Evolutionary conservation across 495 filamentous ascomycete species (phyloP).

Genomic region (Aspergillus avenaceus): DNA sequence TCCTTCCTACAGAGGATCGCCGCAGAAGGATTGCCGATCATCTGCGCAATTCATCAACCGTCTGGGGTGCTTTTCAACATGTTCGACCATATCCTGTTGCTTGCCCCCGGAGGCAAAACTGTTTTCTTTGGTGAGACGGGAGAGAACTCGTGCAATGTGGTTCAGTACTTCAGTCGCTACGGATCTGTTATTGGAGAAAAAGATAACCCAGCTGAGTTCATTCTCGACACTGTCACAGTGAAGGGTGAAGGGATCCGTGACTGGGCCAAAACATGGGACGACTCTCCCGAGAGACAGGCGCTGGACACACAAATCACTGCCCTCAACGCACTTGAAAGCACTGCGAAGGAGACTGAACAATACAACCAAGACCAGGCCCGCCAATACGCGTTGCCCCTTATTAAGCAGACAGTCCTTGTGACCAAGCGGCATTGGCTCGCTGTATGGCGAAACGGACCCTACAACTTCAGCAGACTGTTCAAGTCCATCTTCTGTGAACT

Average conservation of each 20-base stretch:
- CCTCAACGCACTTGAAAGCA: conserved; percentile 40
- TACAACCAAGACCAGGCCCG: conserved; percentile 34
- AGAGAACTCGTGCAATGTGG: conserved; percentile 61
- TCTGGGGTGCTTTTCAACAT: conserved; percentile 85
- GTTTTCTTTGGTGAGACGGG: conserved; percentile 89
- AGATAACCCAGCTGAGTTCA: conserved; percentile 86
- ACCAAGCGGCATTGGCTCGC: conserved; percentile 51
- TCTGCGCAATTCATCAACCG: conserved; percentile 92
- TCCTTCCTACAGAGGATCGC: conserved; percentile 75
- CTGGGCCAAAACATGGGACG: conserved; percentile 73
- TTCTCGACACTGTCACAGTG: conserved; percentile 69
- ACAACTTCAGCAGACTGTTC: no score
- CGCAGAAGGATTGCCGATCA: conserved; percentile 78
- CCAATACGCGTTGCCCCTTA: conserved; percentile 53
- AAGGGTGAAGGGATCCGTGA: conserved; percentile 67
- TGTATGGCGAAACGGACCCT: no score
- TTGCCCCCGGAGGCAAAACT: conserved; percentile 72
- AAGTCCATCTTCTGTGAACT: conserved; percentile 52
- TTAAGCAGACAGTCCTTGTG: conserved; percentile 41
- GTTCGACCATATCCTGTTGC: conserved; percentile 83
- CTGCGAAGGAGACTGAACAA: conserved; percentile 8
- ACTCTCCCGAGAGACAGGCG: conserved; percentile 61
- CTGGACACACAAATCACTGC: conserved; percentile 64
- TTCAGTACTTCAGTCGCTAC: conserved; percentile 71
- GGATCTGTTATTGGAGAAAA: conserved; percentile 57